Percentiles rank a stretch among this genome's conserved stretches.
phyloP scores from a whole-genome alignment of 2,329 filamentous ascomycete genomes.

The Periconia digitata region DNA sequence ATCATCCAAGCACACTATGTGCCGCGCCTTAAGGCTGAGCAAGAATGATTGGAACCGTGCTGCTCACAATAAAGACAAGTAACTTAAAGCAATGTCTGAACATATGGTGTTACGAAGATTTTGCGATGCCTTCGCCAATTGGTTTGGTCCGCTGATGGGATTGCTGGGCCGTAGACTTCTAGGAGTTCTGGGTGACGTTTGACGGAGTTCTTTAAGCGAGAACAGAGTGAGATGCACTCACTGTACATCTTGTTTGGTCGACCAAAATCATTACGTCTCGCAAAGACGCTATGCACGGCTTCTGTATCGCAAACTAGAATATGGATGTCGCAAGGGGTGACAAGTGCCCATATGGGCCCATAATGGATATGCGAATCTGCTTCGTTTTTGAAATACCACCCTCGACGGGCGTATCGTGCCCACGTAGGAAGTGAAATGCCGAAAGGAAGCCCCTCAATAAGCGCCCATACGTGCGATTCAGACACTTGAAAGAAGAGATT shows the following conservation, averaged over 20 bases:
- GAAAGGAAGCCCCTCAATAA: conserved; percentile 8
- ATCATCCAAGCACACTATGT: too few relatives aligned
- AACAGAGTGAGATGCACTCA: too few relatives aligned
- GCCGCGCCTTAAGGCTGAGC: too few relatives aligned
- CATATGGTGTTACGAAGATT: too few relatives aligned
- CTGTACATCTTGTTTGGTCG: conserved; percentile 15
- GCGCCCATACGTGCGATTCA: conserved; percentile 12
- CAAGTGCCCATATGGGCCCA: conserved; percentile 15
- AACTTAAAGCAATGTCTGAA: too few relatives aligned
- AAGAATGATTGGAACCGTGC: too few relatives aligned
- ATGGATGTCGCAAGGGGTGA: conserved; percentile 14
- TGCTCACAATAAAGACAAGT: too few relatives aligned
- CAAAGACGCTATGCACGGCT: conserved; percentile 15
- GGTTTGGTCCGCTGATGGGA: too few relatives aligned
- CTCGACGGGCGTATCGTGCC: conserved; percentile 14
- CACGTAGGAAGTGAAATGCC: conserved; percentile 3
- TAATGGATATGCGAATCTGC: conserved; percentile 11
- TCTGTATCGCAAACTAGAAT: conserved; percentile 14
- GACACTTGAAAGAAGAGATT: conserved; percentile 15
- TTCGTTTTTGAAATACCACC: conserved; percentile 21
- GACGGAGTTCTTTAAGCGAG: too few relatives aligned
- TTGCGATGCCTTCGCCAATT: too few relatives aligned
- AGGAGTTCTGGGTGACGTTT: too few relatives aligned
- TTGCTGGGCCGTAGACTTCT: too few relatives aligned
- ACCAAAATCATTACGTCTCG: conserved; percentile 14